A percentile compares a stretch with the other conserved stretches of the same genome.
These are phyloP conservation scores for Colletotrichum tofieldiae DNA, from an alignment of 2,329 filamentous ascomycete genomes.

Conservation along the genomic window DNA sequence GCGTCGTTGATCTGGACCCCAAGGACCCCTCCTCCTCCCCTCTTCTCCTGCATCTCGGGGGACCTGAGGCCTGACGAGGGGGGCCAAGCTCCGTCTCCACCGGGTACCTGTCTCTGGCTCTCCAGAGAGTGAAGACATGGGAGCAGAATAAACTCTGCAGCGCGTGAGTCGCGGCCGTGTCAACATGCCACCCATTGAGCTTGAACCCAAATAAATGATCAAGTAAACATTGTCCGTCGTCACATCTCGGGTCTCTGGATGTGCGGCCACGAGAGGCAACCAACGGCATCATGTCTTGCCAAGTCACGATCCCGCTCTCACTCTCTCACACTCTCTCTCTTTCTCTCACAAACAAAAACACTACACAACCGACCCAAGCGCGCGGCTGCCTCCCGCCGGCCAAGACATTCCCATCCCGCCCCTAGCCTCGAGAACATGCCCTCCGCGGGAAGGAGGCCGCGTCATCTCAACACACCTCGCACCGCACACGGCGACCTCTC, in stretches of 20 bases:
- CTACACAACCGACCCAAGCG: conserved; percentile 25
- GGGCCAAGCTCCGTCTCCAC: not conserved
- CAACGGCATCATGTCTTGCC: not conserved
- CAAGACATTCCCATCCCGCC: conserved; percentile 11
- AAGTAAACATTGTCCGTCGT: too few relatives aligned
- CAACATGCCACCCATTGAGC: not conserved
- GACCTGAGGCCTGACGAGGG: not conserved
- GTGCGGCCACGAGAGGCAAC: not conserved
- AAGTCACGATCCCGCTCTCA: not conserved
- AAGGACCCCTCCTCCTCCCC: not conserved
- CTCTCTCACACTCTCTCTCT: too few relatives aligned
- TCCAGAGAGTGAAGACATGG: not conserved
- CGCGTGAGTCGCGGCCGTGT: not conserved
- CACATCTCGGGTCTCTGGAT: conserved; percentile 1
- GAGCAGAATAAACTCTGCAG: not conserved
- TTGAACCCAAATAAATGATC: too few relatives aligned
- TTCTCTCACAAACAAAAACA: too few relatives aligned
- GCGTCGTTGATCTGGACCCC: not conserved
- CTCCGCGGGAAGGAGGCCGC: conserved; percentile 22
- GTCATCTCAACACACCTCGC: conserved; percentile 24
- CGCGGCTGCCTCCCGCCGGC: conserved; percentile 32
- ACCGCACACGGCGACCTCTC: not conserved
- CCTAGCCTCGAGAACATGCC: not conserved
- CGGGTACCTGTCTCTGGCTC: not conserved
- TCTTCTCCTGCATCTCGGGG: not conserved